These are phyloP conservation scores for Dothiorella sarmentorum DNA, from an alignment of 2,329 filamentous ascomycete genomes.

Conservation along the genomic window DNA sequence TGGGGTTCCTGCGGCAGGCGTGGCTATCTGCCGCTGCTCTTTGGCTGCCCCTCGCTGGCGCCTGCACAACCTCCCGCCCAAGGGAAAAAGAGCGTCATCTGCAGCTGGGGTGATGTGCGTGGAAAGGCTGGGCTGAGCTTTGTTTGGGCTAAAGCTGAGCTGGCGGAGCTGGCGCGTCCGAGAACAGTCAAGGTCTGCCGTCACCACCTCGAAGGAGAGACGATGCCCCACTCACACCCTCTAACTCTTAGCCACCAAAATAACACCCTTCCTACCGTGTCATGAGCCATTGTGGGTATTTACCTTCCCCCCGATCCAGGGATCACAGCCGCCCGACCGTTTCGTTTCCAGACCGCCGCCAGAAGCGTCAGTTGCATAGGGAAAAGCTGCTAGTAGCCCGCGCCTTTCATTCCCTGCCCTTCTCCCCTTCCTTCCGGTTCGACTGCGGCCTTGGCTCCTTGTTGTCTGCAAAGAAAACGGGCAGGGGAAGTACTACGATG, in stretches of 20 bases:
- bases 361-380: not conserved
- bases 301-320: slow-evolving; percentile 1
- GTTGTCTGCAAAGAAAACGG: too few species aligned
- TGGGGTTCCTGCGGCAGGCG: slow-evolving; percentile 6
- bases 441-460: too few species aligned
- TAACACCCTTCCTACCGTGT: too few species aligned
- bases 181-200: not conserved
- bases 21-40: not conserved
- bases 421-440: not conserved
- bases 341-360: slow-evolving; percentile 12
- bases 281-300: not conserved
- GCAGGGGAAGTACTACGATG: too few species aligned
- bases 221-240: not conserved
- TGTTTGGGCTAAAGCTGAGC: not conserved
- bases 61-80: too few species aligned
- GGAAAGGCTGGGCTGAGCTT: not conserved
- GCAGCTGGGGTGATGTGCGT: too few species aligned
- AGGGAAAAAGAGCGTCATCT: too few species aligned
- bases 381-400: not conserved
- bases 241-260: not conserved
- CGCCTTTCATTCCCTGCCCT: not conserved
- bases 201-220: not conserved
- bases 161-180: slow-evolving; percentile 8
- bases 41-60: not conserved
- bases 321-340: slow-evolving; percentile 12